These are phyloP conservation scores for Gastrolobium bilobum DNA, from an alignment of 306 rosid species.

Conservation along the genomic window DNA sequence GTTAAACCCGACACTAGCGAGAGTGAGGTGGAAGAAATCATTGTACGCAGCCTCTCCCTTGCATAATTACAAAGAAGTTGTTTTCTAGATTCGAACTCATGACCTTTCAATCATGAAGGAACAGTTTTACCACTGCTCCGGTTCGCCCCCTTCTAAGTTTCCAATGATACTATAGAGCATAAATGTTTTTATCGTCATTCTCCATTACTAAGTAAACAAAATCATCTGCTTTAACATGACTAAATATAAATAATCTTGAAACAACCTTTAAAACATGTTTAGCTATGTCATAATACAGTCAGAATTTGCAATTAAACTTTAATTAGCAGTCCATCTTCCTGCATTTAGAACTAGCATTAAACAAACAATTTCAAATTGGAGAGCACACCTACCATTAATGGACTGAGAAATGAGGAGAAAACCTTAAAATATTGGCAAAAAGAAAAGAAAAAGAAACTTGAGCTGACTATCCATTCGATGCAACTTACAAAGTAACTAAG, in stretches of 20 bases:
- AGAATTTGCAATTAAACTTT: neutral
- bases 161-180: too few relatives aligned
- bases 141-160: too few relatives aligned
- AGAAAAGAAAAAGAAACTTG: neutral
- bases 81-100: too few relatives aligned
- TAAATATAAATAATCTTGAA: neutral
- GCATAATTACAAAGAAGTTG: too few relatives aligned
- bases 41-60: too few relatives aligned
- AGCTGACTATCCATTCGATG: neutral
- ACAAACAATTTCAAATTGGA: neutral
- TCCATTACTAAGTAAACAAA: too few relatives aligned
- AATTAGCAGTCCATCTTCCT: neutral
- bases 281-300: neutral
- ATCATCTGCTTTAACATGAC: too few relatives aligned
- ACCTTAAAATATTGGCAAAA: neutral
- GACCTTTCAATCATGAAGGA: too few relatives aligned
- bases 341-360: neutral
- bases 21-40: too few relatives aligned
- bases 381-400: neutral
- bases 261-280: neutral
- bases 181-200: too few relatives aligned
- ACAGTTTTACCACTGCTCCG: too few relatives aligned
- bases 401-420: neutral
- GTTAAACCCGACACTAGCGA: too few relatives aligned
- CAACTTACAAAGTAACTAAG: conserved; percentile 66